Percentiles rank a stretch among this genome's conserved stretches.
Evolutionary conservation across 495 filamentous ascomycete species (phyloP).

Genomic region (Penicillium fimorum): DNA sequence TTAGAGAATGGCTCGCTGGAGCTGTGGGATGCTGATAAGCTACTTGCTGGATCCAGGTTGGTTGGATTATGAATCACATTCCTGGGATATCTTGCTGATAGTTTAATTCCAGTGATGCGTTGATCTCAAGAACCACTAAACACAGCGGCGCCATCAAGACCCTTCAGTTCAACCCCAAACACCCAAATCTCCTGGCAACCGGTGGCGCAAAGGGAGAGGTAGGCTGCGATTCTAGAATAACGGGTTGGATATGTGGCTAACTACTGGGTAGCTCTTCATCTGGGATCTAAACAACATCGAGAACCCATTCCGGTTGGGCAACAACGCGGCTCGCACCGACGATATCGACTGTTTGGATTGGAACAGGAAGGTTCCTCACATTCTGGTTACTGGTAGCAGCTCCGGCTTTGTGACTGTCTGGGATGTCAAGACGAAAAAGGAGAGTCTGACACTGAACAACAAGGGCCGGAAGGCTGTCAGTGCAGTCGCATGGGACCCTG

Average conservation of each 20-base stretch:
- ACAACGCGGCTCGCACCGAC: constrained; percentile 80
- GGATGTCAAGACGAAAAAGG: constrained; percentile 97
- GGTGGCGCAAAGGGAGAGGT: constrained; percentile 90
- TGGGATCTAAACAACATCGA: constrained; percentile 87
- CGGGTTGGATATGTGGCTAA: background rate
- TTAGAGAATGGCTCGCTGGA: constrained; percentile 95
- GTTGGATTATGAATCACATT: constrained; percentile 16
- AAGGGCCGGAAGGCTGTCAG: constrained; percentile 88
- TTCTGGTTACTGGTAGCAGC: constrained; percentile 89
- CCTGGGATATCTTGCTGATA: constrained; percentile 20
- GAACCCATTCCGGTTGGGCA: constrained; percentile 86
- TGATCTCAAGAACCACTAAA: constrained; percentile 86
- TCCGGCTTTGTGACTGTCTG: constrained; percentile 97
- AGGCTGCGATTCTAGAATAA: background rate
- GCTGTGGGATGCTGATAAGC: constrained; percentile 91
- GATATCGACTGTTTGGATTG: constrained; percentile 95
- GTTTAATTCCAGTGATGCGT: constrained; percentile 57
- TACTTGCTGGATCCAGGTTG: constrained; percentile 61
- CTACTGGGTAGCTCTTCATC: constrained; percentile 63
- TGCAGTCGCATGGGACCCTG: constrained; percentile 95
- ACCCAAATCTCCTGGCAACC: constrained; percentile 87
- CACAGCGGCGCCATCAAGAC: constrained; percentile 92
- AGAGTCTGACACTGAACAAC: constrained; percentile 93
- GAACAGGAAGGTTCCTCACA: constrained; percentile 98
- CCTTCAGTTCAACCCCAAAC: constrained; percentile 95